A percentile compares a stretch with the other conserved stretches of the same genome.
phyloP scores from a whole-genome alignment of 2,329 filamentous ascomycete species.

The Macrophomina phaseolina region DNA sequence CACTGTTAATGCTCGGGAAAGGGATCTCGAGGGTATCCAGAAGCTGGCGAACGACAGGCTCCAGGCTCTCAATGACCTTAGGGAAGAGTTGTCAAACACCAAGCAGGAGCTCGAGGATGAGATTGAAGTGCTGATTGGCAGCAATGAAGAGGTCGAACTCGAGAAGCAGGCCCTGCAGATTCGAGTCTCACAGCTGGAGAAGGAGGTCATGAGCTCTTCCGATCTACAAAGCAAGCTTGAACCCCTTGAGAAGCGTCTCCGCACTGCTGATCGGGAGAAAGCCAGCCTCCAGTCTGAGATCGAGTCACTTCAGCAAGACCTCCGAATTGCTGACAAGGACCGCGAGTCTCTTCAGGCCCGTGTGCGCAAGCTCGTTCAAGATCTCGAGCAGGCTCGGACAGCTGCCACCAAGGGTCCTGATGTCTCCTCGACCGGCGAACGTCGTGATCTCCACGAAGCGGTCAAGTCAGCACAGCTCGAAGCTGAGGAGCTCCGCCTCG shows the following conservation, averaged over 20 bases:
- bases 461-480: constrained; percentile 68
- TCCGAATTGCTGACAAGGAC: constrained; percentile 43
- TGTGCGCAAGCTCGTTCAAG: constrained; percentile 62
- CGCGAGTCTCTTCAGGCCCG: constrained; percentile 55
- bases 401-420: constrained; percentile 44
- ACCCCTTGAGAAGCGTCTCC: constrained; percentile 41
- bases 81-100: constrained; percentile 49
- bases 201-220: constrained; percentile 32
- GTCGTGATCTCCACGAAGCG: constrained; percentile 65
- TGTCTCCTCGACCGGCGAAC: constrained; percentile 58
- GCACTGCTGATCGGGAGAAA: constrained; percentile 45
- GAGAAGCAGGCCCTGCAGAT: constrained; percentile 66
- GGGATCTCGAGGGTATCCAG: constrained; percentile 41
- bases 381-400: constrained; percentile 62
- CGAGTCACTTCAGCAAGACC: constrained; percentile 43
- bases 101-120: constrained; percentile 57
- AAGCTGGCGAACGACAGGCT: constrained; percentile 43
- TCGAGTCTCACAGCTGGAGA: constrained; percentile 53
- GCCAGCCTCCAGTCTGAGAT: constrained; percentile 42
- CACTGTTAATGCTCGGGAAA: constrained; percentile 42
- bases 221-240: constrained; percentile 62
- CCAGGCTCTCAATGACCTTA: constrained; percentile 58
- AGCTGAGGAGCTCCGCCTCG: constrained; percentile 57
- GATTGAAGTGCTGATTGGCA: constrained; percentile 54
- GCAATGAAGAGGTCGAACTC: constrained; percentile 48